A percentile compares a stretch with the other conserved stretches of the same genome.
Evolutionary conservation across 345 rosid species (phyloP).

Genomic region (Acer negundo): DNA sequence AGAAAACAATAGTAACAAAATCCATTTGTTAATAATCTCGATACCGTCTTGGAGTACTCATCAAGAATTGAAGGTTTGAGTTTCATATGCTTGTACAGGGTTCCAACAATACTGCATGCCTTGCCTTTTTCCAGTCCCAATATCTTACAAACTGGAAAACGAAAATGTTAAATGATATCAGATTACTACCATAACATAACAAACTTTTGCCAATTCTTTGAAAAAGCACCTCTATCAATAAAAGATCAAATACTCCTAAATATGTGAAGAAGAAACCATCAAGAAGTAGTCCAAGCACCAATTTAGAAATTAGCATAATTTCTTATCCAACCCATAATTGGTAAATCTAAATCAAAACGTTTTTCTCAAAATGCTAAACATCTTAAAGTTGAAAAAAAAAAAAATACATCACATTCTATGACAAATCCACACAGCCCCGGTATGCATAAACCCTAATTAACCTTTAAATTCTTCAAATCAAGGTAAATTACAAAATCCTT

Average conservation of each 20-base stretch:
- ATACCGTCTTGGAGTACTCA: too few relatives aligned
- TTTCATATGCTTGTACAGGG: too few relatives aligned
- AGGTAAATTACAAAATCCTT: neutral
- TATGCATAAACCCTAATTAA: slow-evolving; percentile 1
- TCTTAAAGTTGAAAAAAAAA: neutral
- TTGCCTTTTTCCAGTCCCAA: too few relatives aligned
- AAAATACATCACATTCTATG: neutral
- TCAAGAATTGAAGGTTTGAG: too few relatives aligned
- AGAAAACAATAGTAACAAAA: too few relatives aligned
- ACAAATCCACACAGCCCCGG: neutral
- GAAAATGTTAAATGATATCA: too few relatives aligned
- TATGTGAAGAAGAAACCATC: neutral
- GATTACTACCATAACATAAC: too few relatives aligned
- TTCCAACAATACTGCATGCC: too few relatives aligned
- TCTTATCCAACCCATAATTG: neutral
- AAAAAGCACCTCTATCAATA: neutral
- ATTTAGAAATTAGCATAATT: neutral
- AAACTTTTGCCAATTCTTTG: too few relatives aligned
- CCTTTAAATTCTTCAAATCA: neutral
- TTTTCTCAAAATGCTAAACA: neutral
- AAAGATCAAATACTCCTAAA: neutral
- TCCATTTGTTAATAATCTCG: too few relatives aligned
- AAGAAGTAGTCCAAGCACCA: neutral
- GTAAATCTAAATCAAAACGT: neutral
- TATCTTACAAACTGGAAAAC: too few relatives aligned